These are phyloP conservation scores for Rhamnella rubrinervis DNA, from an alignment of 331 rosid genomes.

Conservation along the genomic window DNA sequence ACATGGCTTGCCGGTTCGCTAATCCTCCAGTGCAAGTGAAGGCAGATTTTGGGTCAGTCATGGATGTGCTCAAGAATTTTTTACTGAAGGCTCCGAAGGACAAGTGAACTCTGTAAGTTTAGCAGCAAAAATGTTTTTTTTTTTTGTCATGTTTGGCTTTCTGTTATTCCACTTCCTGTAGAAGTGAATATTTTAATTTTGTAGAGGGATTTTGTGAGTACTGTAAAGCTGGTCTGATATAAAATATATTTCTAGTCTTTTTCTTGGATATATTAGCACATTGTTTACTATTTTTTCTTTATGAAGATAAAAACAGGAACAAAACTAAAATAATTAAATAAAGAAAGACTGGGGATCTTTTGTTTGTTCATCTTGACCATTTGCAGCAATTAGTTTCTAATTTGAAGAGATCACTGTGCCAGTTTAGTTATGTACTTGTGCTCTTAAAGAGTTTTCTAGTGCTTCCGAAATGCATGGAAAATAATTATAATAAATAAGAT, in stretches of 20 bases:
- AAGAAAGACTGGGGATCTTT: not conserved
- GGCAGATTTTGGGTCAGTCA: conserved; percentile 69
- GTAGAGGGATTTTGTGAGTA: not conserved
- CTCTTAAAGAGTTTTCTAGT: not conserved
- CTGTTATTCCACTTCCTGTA: not conserved
- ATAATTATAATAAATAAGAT: not conserved
- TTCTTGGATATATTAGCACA: not conserved
- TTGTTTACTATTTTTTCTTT: not conserved
- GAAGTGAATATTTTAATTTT: not conserved
- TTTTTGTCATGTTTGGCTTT: conserved; percentile 3
- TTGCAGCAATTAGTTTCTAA: not conserved
- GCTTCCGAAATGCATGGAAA: conserved; percentile 10
- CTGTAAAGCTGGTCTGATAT: not conserved
- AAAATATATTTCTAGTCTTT: not conserved
- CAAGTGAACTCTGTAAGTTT: not conserved
- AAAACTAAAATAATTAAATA: too few species aligned
- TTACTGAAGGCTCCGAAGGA: conserved; percentile 36
- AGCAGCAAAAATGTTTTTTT: not conserved
- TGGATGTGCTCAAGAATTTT: conserved; percentile 71
- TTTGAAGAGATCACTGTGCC: not conserved
- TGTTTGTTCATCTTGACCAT: not conserved
- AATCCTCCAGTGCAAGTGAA: conserved; percentile 64
- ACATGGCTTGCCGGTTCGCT: conserved; percentile 55
- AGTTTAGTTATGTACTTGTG: not conserved
- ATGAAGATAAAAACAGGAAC: not conserved